These are phyloP conservation scores for Backusella sp. DNA, from an alignment of 192 early-diverging fungal species.

Conservation along the genomic window DNA sequence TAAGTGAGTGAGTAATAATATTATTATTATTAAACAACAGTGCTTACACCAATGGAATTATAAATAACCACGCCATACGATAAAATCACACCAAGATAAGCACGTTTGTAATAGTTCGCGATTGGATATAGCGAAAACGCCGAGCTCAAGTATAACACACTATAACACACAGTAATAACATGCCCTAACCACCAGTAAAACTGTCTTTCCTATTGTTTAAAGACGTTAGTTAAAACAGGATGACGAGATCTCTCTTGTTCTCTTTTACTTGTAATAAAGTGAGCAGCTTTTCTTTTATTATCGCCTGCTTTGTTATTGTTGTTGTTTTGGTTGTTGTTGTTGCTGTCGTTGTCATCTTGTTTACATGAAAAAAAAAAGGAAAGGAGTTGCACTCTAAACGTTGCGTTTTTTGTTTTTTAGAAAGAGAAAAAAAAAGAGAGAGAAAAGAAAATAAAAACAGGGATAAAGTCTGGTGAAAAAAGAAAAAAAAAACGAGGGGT, in stretches of 20 bases:
- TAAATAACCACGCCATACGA: slow-evolving; percentile 75
- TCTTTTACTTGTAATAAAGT: not conserved
- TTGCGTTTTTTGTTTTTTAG: not conserved
- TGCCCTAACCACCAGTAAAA: slow-evolving; percentile 55
- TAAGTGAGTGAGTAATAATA: too few species aligned
- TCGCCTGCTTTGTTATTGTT: not conserved
- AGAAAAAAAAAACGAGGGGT: not conserved
- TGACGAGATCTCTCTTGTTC: not conserved
- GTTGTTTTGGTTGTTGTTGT: not conserved
- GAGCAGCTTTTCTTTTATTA: not conserved
- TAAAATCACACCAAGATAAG: slow-evolving; percentile 65
- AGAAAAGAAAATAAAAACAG: not conserved
- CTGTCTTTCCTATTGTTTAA: slow-evolving; percentile 39
- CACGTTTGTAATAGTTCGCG: slow-evolving; percentile 50
- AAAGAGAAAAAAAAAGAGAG: not conserved
- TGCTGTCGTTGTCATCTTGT: not conserved
- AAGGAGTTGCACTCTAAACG: not conserved
- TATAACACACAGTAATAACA: slow-evolving; percentile 37
- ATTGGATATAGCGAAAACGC: slow-evolving; percentile 38
- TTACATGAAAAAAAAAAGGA: slow-evolving; percentile 8
- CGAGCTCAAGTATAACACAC: slow-evolving; percentile 39
- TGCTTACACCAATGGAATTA: slow-evolving; percentile 68
- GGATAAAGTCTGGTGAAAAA: not conserved
- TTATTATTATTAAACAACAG: too few species aligned
- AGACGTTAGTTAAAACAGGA: too few species aligned